Conservation (phyloP, 257 asterid species). For the Nemophila menziesii region DNA sequence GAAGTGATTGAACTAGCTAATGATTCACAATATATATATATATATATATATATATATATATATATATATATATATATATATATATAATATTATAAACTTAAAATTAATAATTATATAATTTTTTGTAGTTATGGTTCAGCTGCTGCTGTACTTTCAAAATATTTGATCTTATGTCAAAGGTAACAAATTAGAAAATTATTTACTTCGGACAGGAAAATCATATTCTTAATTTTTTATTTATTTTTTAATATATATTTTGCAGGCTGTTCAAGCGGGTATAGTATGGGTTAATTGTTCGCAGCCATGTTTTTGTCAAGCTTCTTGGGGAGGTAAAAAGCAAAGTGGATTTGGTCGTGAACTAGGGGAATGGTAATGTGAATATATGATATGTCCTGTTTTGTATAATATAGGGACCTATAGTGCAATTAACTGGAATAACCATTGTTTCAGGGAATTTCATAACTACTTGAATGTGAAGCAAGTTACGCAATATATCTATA, state of each 20-base stretch:
- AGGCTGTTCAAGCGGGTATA: constrained; percentile 81
- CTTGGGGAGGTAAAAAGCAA: constrained; percentile 96
- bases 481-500: no score
- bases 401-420: no score
- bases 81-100: no score
- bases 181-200: constrained; percentile 23
- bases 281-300: constrained; percentile 95
- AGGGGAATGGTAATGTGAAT: constrained; percentile 67
- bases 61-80: no score
- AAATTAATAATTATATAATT: constrained; percentile 1
- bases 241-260: constrained; percentile 12
- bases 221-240: constrained; percentile 1
- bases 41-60: not conserved
- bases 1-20: constrained; percentile 90
- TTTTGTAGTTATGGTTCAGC: constrained; percentile 68
- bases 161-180: constrained; percentile 72
- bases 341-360: constrained; percentile 99
- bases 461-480: no score
- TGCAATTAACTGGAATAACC: no score
- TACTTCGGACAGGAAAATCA: not conserved
- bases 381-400: no score
- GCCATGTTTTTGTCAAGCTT: constrained; percentile 89
- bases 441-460: no score
- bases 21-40: constrained; percentile 61
- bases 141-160: constrained; percentile 72